Base-by-base conservation (phyloP, 164 flowering plant genomes). In the Malania oleifera region DNA sequence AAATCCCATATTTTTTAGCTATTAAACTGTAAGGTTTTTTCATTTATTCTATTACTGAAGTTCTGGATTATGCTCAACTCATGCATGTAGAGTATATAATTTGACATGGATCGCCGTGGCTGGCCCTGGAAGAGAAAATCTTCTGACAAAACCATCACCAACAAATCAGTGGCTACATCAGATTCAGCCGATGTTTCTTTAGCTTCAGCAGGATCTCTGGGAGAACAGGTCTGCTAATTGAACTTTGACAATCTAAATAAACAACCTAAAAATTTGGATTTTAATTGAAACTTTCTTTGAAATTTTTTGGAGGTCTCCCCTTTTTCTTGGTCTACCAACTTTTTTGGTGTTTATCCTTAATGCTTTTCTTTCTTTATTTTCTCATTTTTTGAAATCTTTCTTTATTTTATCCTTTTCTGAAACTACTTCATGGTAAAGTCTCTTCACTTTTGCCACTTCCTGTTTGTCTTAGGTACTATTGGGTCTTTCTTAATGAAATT, bases 51-150 rank as follows among this genome's bases (percentile, higher is more conserved):
- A n/a, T n/a, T n/a, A n/a, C n/a, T n/a, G n/a, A n/a, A n/a, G n/a
- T n/a, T n/a, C n/a, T n/a, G n/a, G n/a, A n/a, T n/a, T n/a, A n/a
- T n/a, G n/a, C n/a, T n/a, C n/a, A n/a, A n/a, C n/a, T n/a, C n/a
- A n/a, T n/a, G n/a, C n/a, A n/a, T n/a, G n/a, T n/a, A n/a, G n/a
- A n/a, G n/a, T n/a, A n/a, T n/a, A n/a, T n/a, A n/a, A 12, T 11
- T 15, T 7, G 41, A 15, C 13, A 55, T 55, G 58, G 58, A 55
- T 15, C 44, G 45, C 44, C 57, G 58, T 8, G 25, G 58, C 17
- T 55, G 58, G 58, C 58, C 46, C 9, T 55, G 58, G 58, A 55
- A 55, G 44, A 55, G 38, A 39, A 55, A 55, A 38, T 38, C 58
- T n/a, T 54, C 44, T 1, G 57, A 38, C 17, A 54, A 54, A 44